Conservation (phyloP, 495 filamentous ascomycete genomes). For the Penicillium flavigenum region DNA sequence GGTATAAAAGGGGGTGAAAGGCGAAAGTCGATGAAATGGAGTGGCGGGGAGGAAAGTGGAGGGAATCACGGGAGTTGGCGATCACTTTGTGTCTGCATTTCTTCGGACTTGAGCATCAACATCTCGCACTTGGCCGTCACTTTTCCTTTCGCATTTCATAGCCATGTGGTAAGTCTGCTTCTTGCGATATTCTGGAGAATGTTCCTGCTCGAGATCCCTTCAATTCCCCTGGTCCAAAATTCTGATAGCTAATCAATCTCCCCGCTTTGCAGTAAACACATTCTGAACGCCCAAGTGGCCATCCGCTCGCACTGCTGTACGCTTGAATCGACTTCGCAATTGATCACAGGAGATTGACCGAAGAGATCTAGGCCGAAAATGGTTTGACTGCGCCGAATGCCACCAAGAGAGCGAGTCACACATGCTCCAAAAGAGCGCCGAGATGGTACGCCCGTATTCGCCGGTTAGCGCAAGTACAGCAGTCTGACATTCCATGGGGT, state of each 20-base stretch:
- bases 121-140: constrained; percentile 12
- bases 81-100: constrained; percentile 31
- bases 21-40: constrained; percentile 19
- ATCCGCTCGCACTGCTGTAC: constrained; percentile 94
- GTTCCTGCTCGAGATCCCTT: not conserved
- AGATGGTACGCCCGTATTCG: constrained; percentile 62
- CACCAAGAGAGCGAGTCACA: constrained; percentile 81
- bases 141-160: constrained; percentile 2
- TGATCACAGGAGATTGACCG: constrained; percentile 5
- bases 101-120: constrained; percentile 8
- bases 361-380: constrained; percentile 69
- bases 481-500: constrained; percentile 9
- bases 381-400: constrained; percentile 98
- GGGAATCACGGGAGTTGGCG: constrained; percentile 32
- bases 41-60: constrained; percentile 36
- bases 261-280: constrained; percentile 70
- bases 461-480: not conserved
- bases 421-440: constrained; percentile 67
- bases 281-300: constrained; percentile 95
- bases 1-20: constrained; percentile 13
- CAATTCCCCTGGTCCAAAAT: not conserved
- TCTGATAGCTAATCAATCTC: constrained; percentile 13
- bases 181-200: constrained; percentile 9
- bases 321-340: constrained; percentile 20
- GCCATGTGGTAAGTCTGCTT: constrained; percentile 52